These are phyloP conservation scores for Lepiota subincarnata DNA, from an alignment of 768 basidiomycete species.

Conservation along the genomic window DNA sequence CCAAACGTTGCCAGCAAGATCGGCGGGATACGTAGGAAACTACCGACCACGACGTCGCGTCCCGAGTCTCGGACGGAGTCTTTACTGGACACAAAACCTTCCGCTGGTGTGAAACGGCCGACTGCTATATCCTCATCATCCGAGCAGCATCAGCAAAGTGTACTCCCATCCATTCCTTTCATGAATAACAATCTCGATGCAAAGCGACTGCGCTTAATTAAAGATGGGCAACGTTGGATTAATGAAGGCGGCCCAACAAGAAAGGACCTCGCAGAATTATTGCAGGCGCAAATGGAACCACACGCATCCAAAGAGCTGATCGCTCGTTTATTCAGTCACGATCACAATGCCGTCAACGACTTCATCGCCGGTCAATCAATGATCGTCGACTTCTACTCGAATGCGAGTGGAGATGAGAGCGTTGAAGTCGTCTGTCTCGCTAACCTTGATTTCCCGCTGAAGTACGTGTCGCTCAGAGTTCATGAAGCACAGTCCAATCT, in stretches of 20 bases:
- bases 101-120: conserved; percentile 31
- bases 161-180: conserved; percentile 37
- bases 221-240: conserved; percentile 79
- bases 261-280: conserved; percentile 80
- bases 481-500: conserved; percentile 92
- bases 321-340: conserved; percentile 84
- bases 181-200: conserved; percentile 52
- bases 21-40: conserved; percentile 65
- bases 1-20: conserved; percentile 44
- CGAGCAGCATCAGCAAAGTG: conserved; percentile 23
- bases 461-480: conserved; percentile 87
- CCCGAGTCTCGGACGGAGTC: conserved; percentile 47
- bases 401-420: conserved; percentile 52
- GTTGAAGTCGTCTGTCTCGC: conserved; percentile 67
- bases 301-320: conserved; percentile 74
- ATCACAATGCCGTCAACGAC: conserved; percentile 94
- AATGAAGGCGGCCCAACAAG: conserved; percentile 81
- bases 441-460: conserved; percentile 87
- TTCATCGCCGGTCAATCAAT: conserved; percentile 72
- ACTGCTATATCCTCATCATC: conserved; percentile 20
- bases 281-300: conserved; percentile 91
- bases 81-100: conserved; percentile 29
- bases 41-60: conserved; percentile 56
- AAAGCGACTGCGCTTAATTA: conserved; percentile 63
- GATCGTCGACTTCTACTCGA: conserved; percentile 72